Conservation (phyloP, 192 early-diverging fungal species). For the Phycomyces nitens region DNA sequence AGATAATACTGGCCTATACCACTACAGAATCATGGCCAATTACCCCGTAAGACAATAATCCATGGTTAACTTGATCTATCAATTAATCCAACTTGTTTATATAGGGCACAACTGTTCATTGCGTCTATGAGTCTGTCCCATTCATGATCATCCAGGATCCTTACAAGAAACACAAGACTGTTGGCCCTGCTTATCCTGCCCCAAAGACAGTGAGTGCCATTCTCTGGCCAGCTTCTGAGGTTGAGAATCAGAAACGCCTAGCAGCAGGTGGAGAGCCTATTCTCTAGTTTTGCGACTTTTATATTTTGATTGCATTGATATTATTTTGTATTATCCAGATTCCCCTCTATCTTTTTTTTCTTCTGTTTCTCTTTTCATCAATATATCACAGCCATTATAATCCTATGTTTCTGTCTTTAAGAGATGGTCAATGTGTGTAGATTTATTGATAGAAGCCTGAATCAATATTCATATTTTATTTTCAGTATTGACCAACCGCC, state of each 20-base stretch:
- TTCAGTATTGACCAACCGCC: too few relatives aligned
- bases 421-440: too few relatives aligned
- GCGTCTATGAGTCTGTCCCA: slow-evolving; percentile 37
- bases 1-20: slow-evolving; percentile 29
- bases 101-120: slow-evolving; percentile 26
- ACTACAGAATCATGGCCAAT: slow-evolving; percentile 37
- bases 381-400: too few relatives aligned
- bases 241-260: not conserved
- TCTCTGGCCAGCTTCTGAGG: not conserved
- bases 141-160: slow-evolving; percentile 33
- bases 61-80: not conserved
- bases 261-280: not conserved
- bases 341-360: too few relatives aligned
- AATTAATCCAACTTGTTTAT: not conserved
- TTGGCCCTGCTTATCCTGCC: slow-evolving; percentile 2
- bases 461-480: too few relatives aligned
- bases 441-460: too few relatives aligned
- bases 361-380: too few relatives aligned
- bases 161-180: slow-evolving; percentile 3
- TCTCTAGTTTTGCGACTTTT: too few relatives aligned
- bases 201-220: not conserved
- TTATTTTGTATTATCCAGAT: too few relatives aligned
- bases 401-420: too few relatives aligned
- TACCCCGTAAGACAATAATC: slow-evolving; percentile 21
- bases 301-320: too few relatives aligned